These are phyloP conservation scores for Gnaphalium uliginosum DNA, from an alignment of 129 eudicot species.

Conservation along the genomic window DNA sequence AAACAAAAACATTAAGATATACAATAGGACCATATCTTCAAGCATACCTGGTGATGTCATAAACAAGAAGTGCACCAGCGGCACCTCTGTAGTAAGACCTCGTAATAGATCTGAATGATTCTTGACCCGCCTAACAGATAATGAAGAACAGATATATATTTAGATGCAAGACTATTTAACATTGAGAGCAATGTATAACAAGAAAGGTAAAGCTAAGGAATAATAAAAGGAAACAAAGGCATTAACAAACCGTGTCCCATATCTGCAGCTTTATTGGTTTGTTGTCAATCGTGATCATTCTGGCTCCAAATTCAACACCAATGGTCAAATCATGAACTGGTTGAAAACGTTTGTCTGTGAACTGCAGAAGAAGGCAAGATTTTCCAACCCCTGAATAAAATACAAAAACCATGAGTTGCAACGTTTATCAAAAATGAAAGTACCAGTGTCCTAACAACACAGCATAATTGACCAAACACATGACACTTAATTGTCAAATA, in stretches of 20 bases:
- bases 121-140: slow-evolving; percentile 86
- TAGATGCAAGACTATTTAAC: neutral
- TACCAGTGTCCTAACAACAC: neutral
- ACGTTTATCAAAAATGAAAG: neutral
- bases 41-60: slow-evolving; percentile 68
- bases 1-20: neutral
- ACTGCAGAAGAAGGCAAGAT: slow-evolving; percentile 89
- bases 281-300: slow-evolving; percentile 89
- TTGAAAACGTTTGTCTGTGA: slow-evolving; percentile 93
- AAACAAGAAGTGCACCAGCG: slow-evolving; percentile 94
- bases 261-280: slow-evolving; percentile 88
- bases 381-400: slow-evolving; percentile 41
- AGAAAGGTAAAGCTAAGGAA: neutral
- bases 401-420: neutral
- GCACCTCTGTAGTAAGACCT: slow-evolving; percentile 97
- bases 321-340: slow-evolving; percentile 92
- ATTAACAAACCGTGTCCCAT: slow-evolving; percentile 44
- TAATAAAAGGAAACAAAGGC: neutral
- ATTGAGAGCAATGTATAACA: neutral
- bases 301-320: slow-evolving; percentile 96
- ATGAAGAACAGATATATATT: neutral
- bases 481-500: neutral
- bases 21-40: neutral
- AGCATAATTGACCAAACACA: neutral
- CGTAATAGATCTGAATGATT: slow-evolving; percentile 89